Evolutionary conservation across 108 stramenopile species (phyloP), one percentile per base, ranked within the genome.

Genomic region (Bacterosira constricta): DNA sequence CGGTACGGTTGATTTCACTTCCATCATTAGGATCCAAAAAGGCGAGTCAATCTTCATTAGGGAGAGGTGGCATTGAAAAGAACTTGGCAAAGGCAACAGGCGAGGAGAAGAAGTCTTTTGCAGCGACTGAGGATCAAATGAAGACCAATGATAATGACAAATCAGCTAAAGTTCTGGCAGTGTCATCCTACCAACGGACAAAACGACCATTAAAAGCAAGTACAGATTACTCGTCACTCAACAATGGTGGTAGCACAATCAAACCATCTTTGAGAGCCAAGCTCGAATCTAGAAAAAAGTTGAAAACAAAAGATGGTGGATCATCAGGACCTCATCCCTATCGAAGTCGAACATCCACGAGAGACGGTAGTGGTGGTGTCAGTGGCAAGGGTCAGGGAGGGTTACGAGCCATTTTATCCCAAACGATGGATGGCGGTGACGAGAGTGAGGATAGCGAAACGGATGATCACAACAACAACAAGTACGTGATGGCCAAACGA

Each of bases 371-470:
- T n/a, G 39, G 39, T 25, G 60, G 27, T 2, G 44, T 13, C 17
- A 32, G 27, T 2, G 44, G 38, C 17, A 32, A 17, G 5, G 39
- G 60, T 13, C 31, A 34, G 61, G 70, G 63, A 27, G 63, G 63
- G 13, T 46, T 80, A 38, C 46, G 66, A 9, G 71, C 79, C 13
- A 73, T 80, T 18, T 46, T 80, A 26, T 80, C 79, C 18, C 65
- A 69, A 63, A 54, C 71, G 21, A 41, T 68, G 20, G 79, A 59
- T 7, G 64, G 42, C 8, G 58, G 17, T 32, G 36, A 67, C 4
- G 41, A 37, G 2, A 50, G 25, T 23, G 36, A 30, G 2, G 70
- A 80, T 11, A 47, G 37, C 21, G 41, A 49, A 23, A 52, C 66
- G 17, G 63, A 78, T 30, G 50, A 57, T 13, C 44, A 31, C 38